A percentile compares a stretch with the other conserved stretches of the same genome.
Evolutionary conservation across 2,329 filamentous ascomycete species (phyloP).

Genomic region (Ophiocordyceps camponoti-rufipedis): DNA sequence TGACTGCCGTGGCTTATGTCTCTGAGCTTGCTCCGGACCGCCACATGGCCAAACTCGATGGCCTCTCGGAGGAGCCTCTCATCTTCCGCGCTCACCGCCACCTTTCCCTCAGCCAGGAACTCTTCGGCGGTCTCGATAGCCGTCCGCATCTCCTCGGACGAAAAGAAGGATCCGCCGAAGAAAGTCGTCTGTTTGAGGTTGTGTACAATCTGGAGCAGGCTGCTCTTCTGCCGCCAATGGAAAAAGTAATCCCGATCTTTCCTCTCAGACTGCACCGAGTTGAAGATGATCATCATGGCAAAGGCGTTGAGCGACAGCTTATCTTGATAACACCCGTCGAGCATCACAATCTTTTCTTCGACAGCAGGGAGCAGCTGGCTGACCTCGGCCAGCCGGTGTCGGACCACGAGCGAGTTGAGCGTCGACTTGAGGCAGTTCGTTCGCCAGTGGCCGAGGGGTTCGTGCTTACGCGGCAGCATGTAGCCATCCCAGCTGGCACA

Average conservation of each 20-base stretch:
- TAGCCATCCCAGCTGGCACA: constrained; percentile 55
- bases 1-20: constrained; percentile 48
- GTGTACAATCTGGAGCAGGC: constrained; percentile 48
- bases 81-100: constrained; percentile 43
- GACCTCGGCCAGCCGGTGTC: constrained; percentile 59
- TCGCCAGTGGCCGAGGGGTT: constrained; percentile 32
- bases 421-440: constrained; percentile 47
- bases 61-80: constrained; percentile 40
- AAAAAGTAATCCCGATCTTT: constrained; percentile 80
- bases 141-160: constrained; percentile 38
- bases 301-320: constrained; percentile 72
- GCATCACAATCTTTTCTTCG: constrained; percentile 48
- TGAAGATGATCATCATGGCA: constrained; percentile 65
- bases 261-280: constrained; percentile 74
- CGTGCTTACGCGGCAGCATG: constrained; percentile 40
- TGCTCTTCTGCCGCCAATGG: constrained; percentile 51
- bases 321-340: constrained; percentile 74
- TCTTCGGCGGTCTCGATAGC: constrained; percentile 46
- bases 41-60: constrained; percentile 43
- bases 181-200: constrained; percentile 76
- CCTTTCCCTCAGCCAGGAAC: constrained; percentile 46
- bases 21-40: constrained; percentile 44
- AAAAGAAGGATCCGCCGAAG: constrained; percentile 65
- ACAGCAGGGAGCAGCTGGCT: constrained; percentile 51
- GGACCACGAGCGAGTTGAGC: constrained; percentile 64